phyloP scores from a whole-genome alignment of 108 stramenopile genomes.

The Epipyxis sp. region DNA sequence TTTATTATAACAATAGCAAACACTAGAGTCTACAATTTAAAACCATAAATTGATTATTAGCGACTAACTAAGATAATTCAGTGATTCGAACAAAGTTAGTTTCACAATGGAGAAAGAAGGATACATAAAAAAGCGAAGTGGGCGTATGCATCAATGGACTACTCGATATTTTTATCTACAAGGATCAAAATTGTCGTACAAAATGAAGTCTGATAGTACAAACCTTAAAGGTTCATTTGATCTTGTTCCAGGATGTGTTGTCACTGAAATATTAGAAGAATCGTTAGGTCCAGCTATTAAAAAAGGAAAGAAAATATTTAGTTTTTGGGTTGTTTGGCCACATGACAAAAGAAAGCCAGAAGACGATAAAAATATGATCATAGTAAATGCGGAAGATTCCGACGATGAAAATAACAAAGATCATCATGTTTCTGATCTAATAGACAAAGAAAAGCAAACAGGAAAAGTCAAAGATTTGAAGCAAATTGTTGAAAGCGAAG shows the following conservation, averaged over 20 bases:
- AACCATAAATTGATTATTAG: too few relatives aligned
- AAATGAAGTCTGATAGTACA: background rate
- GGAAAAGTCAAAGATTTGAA: slow-evolving; percentile 16
- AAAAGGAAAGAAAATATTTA: background rate
- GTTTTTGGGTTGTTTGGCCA: slow-evolving; percentile 34
- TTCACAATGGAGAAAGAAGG: slow-evolving; percentile 13
- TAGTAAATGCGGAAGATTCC: background rate
- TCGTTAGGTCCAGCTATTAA: background rate
- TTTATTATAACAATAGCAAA: too few relatives aligned
- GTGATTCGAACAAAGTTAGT: background rate
- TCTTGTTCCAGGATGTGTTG: slow-evolving; percentile 1
- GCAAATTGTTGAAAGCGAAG: slow-evolving; percentile 16
- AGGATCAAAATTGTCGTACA: background rate
- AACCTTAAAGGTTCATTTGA: background rate
- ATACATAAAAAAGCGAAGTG: slow-evolving; percentile 9
- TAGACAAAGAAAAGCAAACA: background rate
- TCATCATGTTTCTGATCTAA: background rate
- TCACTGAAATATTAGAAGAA: slow-evolving; percentile 10
- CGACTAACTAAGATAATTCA: too few relatives aligned
- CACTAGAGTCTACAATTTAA: too few relatives aligned
- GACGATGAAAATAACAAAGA: slow-evolving; percentile 29
- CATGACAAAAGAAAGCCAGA: background rate
- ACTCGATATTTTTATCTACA: background rate
- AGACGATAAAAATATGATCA: background rate
- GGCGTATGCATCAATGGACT: slow-evolving; percentile 10